A percentile compares a stretch with the other conserved stretches of the same genome.
These are phyloP conservation scores for Marsdenia floribunda DNA, from an alignment of 257 asterid genomes.

Conservation along the genomic window DNA sequence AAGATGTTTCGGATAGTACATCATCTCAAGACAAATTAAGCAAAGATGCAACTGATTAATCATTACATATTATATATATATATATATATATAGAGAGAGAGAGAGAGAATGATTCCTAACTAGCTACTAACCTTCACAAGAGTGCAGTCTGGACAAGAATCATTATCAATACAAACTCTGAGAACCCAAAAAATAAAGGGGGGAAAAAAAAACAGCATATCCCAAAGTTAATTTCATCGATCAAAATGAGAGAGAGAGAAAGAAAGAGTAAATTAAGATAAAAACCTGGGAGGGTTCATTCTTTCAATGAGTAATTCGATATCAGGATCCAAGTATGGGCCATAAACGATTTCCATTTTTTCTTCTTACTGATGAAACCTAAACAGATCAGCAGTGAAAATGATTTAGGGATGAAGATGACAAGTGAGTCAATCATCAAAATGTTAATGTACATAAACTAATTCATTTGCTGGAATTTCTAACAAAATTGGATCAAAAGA, in stretches of 20 bases:
- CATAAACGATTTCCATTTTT: conserved; percentile 60
- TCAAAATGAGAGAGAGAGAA: neutral
- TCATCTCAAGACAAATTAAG: too few relatives aligned
- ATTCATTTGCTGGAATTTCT: too few relatives aligned
- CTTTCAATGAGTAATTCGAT: conserved; percentile 55
- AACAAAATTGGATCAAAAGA: too few relatives aligned
- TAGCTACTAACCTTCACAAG: conserved; percentile 66
- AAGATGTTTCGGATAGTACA: too few relatives aligned
- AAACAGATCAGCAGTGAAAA: neutral
- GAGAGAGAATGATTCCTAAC: neutral
- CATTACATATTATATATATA: too few relatives aligned
- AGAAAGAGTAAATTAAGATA: neutral
- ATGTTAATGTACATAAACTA: too few relatives aligned
- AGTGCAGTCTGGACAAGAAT: conserved; percentile 56
- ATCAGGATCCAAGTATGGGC: conserved; percentile 59
- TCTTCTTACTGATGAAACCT: neutral
- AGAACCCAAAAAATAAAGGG: conserved; percentile 1
- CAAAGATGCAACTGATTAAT: too few relatives aligned
- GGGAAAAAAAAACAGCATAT: neutral
- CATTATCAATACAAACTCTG: conserved; percentile 81
- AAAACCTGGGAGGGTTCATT: conserved; percentile 90
- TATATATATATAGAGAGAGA: too few relatives aligned
- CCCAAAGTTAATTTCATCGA: too few relatives aligned
- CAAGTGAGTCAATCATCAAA: too few relatives aligned
- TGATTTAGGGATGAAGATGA: too few relatives aligned